These are phyloP conservation scores for Globisporangium perplexum DNA, from an alignment of 352 stramenopile species.

Conservation along the genomic window DNA sequence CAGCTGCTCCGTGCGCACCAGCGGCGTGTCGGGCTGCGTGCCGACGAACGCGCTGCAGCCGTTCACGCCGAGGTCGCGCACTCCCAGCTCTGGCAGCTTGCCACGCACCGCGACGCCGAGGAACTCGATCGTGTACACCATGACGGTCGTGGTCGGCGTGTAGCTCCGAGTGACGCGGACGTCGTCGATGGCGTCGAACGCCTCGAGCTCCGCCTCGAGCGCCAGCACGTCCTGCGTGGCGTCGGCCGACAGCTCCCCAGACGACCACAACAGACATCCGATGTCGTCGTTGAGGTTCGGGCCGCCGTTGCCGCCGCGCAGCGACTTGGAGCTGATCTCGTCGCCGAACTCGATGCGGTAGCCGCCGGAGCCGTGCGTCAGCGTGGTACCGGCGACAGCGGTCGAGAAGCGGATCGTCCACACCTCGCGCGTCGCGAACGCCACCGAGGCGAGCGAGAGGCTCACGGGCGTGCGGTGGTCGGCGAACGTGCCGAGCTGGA, in stretches of 20 bases:
- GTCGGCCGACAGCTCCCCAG: conserved; percentile 32
- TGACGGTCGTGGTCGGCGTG: conserved; percentile 32
- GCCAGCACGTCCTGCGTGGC: conserved; percentile 35
- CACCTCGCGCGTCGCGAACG: conserved; percentile 52
- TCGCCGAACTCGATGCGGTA: conserved; percentile 90
- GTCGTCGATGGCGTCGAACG: conserved; percentile 62
- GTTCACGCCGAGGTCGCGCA: conserved; percentile 90
- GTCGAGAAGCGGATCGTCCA: conserved; percentile 55
- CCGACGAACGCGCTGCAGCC: conserved; percentile 80
- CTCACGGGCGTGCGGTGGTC: conserved; percentile 38
- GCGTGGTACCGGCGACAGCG: conserved; percentile 10
- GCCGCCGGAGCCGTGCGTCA: conserved; percentile 57
- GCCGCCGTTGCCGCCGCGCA: conserved; percentile 65
- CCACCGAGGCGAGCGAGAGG: conserved; percentile 34
- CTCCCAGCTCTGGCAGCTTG: conserved; percentile 71
- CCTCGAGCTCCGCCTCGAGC: conserved; percentile 62
- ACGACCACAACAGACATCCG: conserved; percentile 75
- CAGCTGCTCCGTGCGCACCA: conserved; percentile 38
- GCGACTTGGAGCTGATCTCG: conserved; percentile 81
- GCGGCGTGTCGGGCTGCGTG: background rate
- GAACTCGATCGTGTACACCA: conserved; percentile 93
- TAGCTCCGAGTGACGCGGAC: conserved; percentile 57
- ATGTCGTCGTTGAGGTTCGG: conserved; percentile 68
- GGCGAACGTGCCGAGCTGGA: conserved; percentile 41
- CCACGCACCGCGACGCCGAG: conserved; percentile 86